Base-by-base conservation (phyloP, 1,284 basidiomycete species). In the Athelia sp. region DNA sequence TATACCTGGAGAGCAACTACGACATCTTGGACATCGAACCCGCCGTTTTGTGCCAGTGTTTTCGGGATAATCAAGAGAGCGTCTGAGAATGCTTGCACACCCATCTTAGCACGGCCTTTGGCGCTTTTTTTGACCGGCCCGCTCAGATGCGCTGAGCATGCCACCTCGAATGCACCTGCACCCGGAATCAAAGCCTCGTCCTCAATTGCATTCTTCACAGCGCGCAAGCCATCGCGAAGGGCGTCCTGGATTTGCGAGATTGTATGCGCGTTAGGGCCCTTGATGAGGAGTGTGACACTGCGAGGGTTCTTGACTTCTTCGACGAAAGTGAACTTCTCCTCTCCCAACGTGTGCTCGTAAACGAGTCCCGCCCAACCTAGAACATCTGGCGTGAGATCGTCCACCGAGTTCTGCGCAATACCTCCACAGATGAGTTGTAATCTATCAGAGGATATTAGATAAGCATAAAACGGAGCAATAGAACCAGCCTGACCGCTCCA, bases 281-380 rank as follows among this genome's bases (percentile, higher is more conserved):
- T 98, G 76, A 99, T 92, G 54, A 99, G 79, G 50, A 99, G 79
- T 6, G 97, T 99, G 34, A 98, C 97, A 53, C 86, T 90, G 78
- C 93, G 95, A n/a, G 97, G 96, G 52, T 90, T 84, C 69, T 89
- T 92, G 66, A 97, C 94, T 55, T 99, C 93, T 69, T 99, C 97
- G 45, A 99, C 79, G 67, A 99, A 99, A 0, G 97, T 99, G 71
- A 82, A 99, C 68, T 99, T 99, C 66, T 99, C 97, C 71, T 99
- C 97, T 57, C 97, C 96, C 22, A 99, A 81, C 9, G 96, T 98
- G 70, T 99, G 95, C 71, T 99, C 97, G 72, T 99, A 99, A 23
- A 99, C 94, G 49, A 99, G 82, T 4, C 97, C 97, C 35, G 97
- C 97, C 84, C 92, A 98, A 36, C 97, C 97, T 38, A 99, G 82